Evolutionary conservation across 2,329 filamentous ascomycete genomes (phyloP).

Genomic region (Aspergillus oerlinghausenensis): DNA sequence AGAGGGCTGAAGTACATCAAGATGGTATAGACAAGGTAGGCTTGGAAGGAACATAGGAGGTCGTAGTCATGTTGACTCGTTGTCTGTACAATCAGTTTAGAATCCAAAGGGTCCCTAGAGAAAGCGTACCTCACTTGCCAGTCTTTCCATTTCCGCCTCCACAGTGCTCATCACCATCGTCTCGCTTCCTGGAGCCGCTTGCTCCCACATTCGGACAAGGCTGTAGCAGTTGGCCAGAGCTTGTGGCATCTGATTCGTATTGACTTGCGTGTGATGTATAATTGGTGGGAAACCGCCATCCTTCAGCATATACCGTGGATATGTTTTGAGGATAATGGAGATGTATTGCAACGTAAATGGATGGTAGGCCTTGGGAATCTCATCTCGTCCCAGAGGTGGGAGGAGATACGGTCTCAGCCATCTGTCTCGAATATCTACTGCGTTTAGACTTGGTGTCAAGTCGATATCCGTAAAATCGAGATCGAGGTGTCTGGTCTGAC

Average conservation of each 20-base stretch:
- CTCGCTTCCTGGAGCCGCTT: conserved; percentile 23
- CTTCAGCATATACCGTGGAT: conserved; percentile 17
- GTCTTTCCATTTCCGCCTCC: conserved; percentile 22
- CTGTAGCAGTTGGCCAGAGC: conserved; percentile 24
- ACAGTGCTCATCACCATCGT: conserved; percentile 17
- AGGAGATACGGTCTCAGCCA: conserved; percentile 24
- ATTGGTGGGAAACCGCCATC: conserved; percentile 18
- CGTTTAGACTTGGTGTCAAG: conserved; percentile 15
- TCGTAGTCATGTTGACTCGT: conserved; percentile 17
- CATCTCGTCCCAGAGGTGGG: conserved; percentile 9
- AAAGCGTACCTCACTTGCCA: conserved; percentile 13
- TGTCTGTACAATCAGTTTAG: neutral
- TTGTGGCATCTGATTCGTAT: conserved; percentile 3
- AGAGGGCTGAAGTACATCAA: conserved; percentile 43
- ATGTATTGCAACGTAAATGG: conserved; percentile 23
- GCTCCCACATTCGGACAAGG: conserved; percentile 25
- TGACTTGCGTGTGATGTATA: conserved; percentile 21
- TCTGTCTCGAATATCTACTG: conserved; percentile 23
- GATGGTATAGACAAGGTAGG: conserved; percentile 52
- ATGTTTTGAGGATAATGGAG: conserved; percentile 20
- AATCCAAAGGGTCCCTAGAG: neutral
- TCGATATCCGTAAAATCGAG: conserved; percentile 13
- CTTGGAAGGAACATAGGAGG: conserved; percentile 47
- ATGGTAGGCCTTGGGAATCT: conserved; percentile 18
- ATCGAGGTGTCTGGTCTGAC: neutral